Evolutionary conservation across 208 protist species (phyloP).

Genomic region (Trypanosoma scelopori): DNA sequence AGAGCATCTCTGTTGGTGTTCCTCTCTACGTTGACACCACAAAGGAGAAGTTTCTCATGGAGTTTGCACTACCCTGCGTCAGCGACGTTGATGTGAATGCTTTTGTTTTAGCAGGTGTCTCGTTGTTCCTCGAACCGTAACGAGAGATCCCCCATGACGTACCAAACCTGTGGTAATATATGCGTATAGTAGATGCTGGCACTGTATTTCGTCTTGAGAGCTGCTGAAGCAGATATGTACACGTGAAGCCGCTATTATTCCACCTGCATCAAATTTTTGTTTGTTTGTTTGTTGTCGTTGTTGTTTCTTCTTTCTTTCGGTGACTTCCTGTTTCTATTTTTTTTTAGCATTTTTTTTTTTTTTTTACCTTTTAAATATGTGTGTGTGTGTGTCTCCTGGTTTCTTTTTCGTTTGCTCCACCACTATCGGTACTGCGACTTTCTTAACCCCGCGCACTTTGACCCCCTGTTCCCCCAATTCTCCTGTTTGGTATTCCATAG

Average conservation of each 20-base stretch:
- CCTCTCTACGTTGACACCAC: conserved; percentile 87
- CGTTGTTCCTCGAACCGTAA: conserved; percentile 85
- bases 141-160: background rate
- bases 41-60: conserved; percentile 83
- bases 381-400: too few relatives aligned
- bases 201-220: too few relatives aligned
- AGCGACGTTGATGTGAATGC: conserved; percentile 45
- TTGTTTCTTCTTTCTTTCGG: conserved; percentile 18
- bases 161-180: background rate
- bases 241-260: too few relatives aligned
- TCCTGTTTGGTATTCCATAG: background rate
- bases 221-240: too few relatives aligned
- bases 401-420: conserved; percentile 1
- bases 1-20: conserved; percentile 41
- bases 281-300: too few relatives aligned
- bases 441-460: background rate
- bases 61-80: conserved; percentile 84
- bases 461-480: conserved; percentile 6
- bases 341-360: conserved; percentile 14
- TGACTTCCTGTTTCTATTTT: conserved; percentile 5
- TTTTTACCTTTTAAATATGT: too few relatives aligned
- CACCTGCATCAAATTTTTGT: too few relatives aligned
- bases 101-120: conserved; percentile 90
- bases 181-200: too few relatives aligned
- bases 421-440: background rate